Evolutionary conservation across 306 rosid species (phyloP).

Genomic region (Quercus ilex): DNA sequence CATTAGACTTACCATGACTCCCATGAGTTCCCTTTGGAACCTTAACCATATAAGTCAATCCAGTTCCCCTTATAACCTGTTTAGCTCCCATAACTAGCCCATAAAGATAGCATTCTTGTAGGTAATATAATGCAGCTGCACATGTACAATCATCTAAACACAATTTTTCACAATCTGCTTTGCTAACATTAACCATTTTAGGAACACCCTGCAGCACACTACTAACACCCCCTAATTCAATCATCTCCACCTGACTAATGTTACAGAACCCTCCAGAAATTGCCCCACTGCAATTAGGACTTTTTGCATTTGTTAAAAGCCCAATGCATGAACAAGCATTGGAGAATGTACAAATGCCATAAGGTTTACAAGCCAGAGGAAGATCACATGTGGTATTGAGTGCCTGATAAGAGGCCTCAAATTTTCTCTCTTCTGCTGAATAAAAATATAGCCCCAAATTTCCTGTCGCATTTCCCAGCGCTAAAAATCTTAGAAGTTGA

Average conservation of each 20-base stretch:
- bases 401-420: slow-evolving; percentile 79
- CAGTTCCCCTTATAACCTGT: slow-evolving; percentile 48
- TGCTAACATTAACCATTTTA: slow-evolving; percentile 42
- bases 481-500: slow-evolving; percentile 58
- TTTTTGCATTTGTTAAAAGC: slow-evolving; percentile 21
- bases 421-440: slow-evolving; percentile 42
- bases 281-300: slow-evolving; percentile 36
- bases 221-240: slow-evolving; percentile 52
- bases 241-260: slow-evolving; percentile 45
- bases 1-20: slow-evolving; percentile 32
- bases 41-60: slow-evolving; percentile 65
- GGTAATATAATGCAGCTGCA: slow-evolving; percentile 46
- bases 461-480: slow-evolving; percentile 75
- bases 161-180: slow-evolving; percentile 47
- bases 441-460: slow-evolving; percentile 73
- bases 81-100: slow-evolving; percentile 65
- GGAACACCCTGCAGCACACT: slow-evolving; percentile 48
- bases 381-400: slow-evolving; percentile 81
- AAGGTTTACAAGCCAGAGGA: slow-evolving; percentile 74
- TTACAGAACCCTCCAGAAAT: slow-evolving; percentile 37
- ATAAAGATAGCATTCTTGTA: slow-evolving; percentile 49
- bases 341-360: slow-evolving; percentile 76
- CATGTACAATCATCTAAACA: slow-evolving; percentile 79
- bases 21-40: slow-evolving; percentile 52
- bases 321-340: slow-evolving; percentile 68